These are phyloP conservation scores for Colletotrichum nymphaeae DNA, from an alignment of 2,329 filamentous ascomycete genomes.

Conservation along the genomic window DNA sequence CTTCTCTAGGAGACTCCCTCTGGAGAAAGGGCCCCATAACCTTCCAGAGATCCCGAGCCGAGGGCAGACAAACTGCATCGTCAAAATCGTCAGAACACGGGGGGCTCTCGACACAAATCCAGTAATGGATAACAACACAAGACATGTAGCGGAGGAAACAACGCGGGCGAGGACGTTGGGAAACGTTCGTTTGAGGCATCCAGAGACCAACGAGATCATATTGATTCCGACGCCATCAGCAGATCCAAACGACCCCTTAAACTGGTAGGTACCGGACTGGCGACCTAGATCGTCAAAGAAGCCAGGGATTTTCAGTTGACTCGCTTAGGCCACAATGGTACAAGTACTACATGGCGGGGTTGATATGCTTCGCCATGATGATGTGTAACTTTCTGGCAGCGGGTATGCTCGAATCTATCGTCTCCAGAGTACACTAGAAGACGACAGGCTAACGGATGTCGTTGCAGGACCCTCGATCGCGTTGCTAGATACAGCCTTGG, in stretches of 20 bases:
- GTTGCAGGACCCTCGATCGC: conserved; percentile 57
- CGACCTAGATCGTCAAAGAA: neutral
- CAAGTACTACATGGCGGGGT: conserved; percentile 60
- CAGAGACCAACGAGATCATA: conserved; percentile 58
- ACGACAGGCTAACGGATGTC: neutral
- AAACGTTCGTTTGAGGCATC: conserved; percentile 54
- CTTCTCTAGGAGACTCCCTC: neutral
- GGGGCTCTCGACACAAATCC: neutral
- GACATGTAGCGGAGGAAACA: neutral
- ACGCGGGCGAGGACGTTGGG: conserved; percentile 47
- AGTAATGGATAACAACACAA: conserved; percentile 2
- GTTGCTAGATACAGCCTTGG: conserved; percentile 57
- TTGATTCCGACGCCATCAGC: conserved; percentile 58
- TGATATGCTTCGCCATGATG: conserved; percentile 64
- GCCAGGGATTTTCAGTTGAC: conserved; percentile 2
- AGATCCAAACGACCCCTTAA: conserved; percentile 64
- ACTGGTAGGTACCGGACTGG: conserved; percentile 51
- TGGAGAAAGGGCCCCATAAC: neutral
- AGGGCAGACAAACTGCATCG: neutral
- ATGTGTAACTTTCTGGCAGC: conserved; percentile 68
- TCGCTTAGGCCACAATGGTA: conserved; percentile 53
- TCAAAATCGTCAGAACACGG: neutral
- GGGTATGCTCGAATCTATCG: conserved; percentile 42
- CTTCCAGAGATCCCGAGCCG: conserved; percentile 1
- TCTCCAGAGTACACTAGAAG: neutral